Evolutionary conservation across 2,329 filamentous ascomycete species (phyloP).

Genomic region (Cladophialophora exuberans): DNA sequence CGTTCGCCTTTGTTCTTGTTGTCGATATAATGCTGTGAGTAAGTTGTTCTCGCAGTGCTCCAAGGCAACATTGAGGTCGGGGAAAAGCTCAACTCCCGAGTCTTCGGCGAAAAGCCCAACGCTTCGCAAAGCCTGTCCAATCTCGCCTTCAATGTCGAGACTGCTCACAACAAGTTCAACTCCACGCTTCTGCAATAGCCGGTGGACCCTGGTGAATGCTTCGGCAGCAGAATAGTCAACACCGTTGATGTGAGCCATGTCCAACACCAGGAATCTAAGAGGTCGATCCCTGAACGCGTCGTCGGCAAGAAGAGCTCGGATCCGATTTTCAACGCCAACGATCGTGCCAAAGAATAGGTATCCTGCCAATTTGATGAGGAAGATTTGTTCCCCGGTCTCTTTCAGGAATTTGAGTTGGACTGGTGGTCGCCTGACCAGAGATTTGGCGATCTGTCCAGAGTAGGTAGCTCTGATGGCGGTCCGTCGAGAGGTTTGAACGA

Average conservation of each 20-base stretch:
- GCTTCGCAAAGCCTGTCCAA: conserved; percentile 78
- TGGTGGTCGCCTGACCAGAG: conserved; percentile 88
- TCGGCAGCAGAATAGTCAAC: conserved; percentile 96
- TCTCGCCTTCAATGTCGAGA: conserved; percentile 72
- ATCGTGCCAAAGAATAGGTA: conserved; percentile 99
- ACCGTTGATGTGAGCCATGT: conserved; percentile 86
- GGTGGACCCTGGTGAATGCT: conserved; percentile 89
- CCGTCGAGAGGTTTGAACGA: conserved; percentile 87
- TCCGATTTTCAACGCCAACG: conserved; percentile 88
- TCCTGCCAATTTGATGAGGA: conserved; percentile 86
- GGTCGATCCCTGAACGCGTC: conserved; percentile 76
- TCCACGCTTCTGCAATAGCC: conserved; percentile 74
- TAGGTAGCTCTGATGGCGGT: conserved; percentile 90
- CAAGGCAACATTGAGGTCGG: conserved; percentile 87
- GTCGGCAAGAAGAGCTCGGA: conserved; percentile 79
- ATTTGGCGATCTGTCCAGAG: conserved; percentile 83
- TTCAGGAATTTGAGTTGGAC: conserved; percentile 85
- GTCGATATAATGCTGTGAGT: conserved; percentile 76
- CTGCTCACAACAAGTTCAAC: conserved; percentile 84
- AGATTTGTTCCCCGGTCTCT: conserved; percentile 83
- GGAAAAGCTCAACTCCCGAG: conserved; percentile 77
- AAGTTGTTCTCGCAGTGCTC: conserved; percentile 96
- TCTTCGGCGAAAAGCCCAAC: conserved; percentile 79
- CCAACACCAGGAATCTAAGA: conserved; percentile 86
- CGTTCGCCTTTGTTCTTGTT: conserved; percentile 57